Evolutionary conservation across 495 filamentous ascomycete genomes (phyloP), one percentile per base, ranked within the genome.

Genomic region (Talaromyces nanjingensis): DNA sequence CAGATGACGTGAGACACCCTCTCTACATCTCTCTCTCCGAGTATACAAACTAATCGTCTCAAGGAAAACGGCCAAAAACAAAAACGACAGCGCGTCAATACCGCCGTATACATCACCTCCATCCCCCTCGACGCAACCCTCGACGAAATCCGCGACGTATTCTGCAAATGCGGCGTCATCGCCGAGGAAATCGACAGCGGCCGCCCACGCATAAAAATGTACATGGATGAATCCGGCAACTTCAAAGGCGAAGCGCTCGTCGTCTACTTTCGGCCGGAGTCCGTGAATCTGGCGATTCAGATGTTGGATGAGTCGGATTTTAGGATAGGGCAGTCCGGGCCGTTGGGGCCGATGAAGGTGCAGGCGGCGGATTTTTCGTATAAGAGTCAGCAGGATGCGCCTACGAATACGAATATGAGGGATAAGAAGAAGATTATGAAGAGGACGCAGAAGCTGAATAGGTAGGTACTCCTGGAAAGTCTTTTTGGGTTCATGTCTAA

Each of bases 161-260:
- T 99, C 80, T 91, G 88, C 57, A 85, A 87, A 65, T 96, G 85
- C 73, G 96, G 96, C 56, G 88, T 98, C 67, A 96, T 98, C 66
- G 92, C 93, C 54, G 91, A 96, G 75, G 90, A 93, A 73, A 92
- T 94, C 66, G 94, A 98, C 69, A 88, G 82, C 65, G 89, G 90
- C 59, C 82, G 85, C 39, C 90, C 89, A 14, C 89, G 96, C 53
- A 91, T 99, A 76, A 97, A 96, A 77, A 86, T 99, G 73, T 98
- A 99, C 75, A 86, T 77, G 6, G 87, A 96, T 72, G 88, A 91
- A 8, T 72, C 86, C 2, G 94, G 91, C 0, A 85, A 83, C 3
- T 91, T 96, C 79, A 98, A 97, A 74, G 96, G 96, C 56, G 93
- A 98, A 70, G 92, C 90, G 6, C 82, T 98, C 14, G 81, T 99